A percentile compares a stretch with the other conserved stretches of the same genome.
Evolutionary conservation across 1,284 basidiomycete species (phyloP).

Genomic region (Ceratobasidium sp.): DNA sequence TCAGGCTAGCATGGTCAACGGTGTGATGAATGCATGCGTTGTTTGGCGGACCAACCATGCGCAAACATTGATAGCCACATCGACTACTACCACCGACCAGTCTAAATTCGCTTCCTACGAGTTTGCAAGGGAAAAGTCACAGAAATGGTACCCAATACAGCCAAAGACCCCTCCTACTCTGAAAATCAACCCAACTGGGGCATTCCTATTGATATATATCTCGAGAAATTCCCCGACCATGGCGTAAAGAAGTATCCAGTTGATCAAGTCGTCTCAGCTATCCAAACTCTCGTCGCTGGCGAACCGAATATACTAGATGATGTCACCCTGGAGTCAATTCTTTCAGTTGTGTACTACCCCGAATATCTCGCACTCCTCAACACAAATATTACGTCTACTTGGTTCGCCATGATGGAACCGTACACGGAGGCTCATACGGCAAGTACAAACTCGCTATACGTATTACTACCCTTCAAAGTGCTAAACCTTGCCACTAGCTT

Average conservation of each 20-base stretch:
- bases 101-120: not conserved
- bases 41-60: too few species aligned
- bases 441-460: not conserved
- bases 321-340: not conserved
- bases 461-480: not conserved
- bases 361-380: not conserved
- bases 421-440: not conserved
- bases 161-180: not conserved
- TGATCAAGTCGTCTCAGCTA: slow-evolving; percentile 9
- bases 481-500: not conserved
- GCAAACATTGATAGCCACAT: too few species aligned
- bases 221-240: not conserved
- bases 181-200: not conserved
- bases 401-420: not conserved
- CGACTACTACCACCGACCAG: too few species aligned
- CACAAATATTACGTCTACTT: not conserved
- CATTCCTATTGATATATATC: not conserved
- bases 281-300: not conserved
- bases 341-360: slow-evolving; percentile 1
- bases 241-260: not conserved
- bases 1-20: too few species aligned
- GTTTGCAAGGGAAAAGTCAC: not conserved
- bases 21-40: too few species aligned
- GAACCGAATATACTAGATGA: too few species aligned
- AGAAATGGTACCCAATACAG: not conserved